These are phyloP conservation scores for Apiospora rasikravindrae DNA, from an alignment of 2,329 filamentous ascomycete genomes.

Conservation along the genomic window DNA sequence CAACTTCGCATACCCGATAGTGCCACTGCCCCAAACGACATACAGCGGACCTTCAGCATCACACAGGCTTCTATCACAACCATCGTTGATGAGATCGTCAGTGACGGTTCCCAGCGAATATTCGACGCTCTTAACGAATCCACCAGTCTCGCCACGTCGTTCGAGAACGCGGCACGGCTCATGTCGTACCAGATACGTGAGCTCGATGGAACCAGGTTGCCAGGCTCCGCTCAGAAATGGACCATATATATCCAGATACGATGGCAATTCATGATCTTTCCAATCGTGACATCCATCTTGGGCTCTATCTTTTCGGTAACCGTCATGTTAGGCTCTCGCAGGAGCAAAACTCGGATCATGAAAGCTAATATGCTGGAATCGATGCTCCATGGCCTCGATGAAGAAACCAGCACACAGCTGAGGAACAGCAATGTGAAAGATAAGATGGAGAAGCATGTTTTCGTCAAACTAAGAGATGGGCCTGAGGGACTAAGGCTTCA, in stretches of 20 bases:
- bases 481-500: not conserved
- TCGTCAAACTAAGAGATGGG: not conserved
- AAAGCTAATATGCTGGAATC: not conserved
- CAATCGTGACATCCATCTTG: not conserved
- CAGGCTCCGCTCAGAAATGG: slow-evolving; percentile 26
- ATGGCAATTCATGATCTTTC: slow-evolving; percentile 26
- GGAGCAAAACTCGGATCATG: not conserved
- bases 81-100: not conserved
- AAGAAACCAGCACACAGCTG: not conserved
- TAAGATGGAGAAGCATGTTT: not conserved
- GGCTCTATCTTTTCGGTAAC: not conserved
- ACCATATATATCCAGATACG: slow-evolving; percentile 28
- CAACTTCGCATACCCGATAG: not conserved
- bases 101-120: slow-evolving; percentile 16
- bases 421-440: not conserved
- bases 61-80: not conserved
- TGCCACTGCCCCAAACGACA: not conserved
- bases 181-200: slow-evolving; percentile 29
- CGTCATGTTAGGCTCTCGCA: not conserved
- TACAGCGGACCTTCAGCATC: not conserved
- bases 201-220: slow-evolving; percentile 18
- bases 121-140: not conserved
- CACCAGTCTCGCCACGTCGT: slow-evolving; percentile 22
- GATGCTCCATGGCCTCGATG: not conserved
- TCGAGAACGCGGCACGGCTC: slow-evolving; percentile 25